Conservation (phyloP, 441 rosid species). For the Mallotus japonicus region DNA sequence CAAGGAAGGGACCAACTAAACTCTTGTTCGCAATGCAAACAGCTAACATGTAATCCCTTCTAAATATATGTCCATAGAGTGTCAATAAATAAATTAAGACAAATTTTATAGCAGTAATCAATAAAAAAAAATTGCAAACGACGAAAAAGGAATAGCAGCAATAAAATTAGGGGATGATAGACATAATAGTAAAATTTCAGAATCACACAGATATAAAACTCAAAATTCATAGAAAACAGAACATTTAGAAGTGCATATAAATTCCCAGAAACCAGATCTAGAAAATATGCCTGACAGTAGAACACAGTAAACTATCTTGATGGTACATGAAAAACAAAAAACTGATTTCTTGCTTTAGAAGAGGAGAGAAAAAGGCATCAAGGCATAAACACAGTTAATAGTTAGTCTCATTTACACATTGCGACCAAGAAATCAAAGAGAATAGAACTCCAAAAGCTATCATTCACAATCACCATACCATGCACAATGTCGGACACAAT, state of each 20-base stretch:
- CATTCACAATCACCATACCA: conserved; percentile 54
- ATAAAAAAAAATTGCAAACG: neutral
- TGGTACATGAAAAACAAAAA: neutral
- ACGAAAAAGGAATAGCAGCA: neutral
- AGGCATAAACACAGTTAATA: neutral
- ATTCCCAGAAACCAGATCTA: neutral
- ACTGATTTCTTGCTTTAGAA: neutral
- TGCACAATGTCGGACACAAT: conserved; percentile 81
- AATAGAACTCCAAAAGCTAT: conserved; percentile 6
- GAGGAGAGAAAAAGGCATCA: neutral
- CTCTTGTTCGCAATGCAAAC: neutral
- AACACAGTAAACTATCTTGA: neutral
- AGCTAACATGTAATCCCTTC: neutral
- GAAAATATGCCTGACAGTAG: neutral
- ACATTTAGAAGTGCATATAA: neutral
- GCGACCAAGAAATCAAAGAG: neutral
- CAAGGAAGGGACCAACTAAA: conserved; percentile 25
- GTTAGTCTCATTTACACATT: neutral
- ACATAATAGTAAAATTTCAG: neutral
- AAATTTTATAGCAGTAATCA: neutral
- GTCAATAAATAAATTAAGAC: neutral
- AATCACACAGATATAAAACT: neutral
- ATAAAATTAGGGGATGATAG: neutral
- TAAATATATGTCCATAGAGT: no score
- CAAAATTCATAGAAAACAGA: neutral